Evolutionary conservation across 2,329 filamentous ascomycete genomes (phyloP), one percentile per base, ranked within the genome.

Genomic region (Lomentospora prolificans): DNA sequence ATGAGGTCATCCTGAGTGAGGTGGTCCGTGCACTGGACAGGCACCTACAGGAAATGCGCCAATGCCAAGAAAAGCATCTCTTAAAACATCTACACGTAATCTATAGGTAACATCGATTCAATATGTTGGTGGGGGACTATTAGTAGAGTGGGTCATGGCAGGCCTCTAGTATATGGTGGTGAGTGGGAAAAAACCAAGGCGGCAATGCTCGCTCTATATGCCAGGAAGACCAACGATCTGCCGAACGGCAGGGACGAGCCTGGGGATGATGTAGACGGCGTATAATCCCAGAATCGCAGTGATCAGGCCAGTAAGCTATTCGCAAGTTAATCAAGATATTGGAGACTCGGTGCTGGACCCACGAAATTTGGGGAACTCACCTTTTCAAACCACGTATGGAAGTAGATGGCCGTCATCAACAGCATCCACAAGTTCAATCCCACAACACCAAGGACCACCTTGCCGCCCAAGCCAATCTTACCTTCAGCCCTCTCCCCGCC

Each of bases 361-460:
- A 55, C n/a, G n/a, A 19, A 27, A 4, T 36, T 19, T 53, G 41
- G 22, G 25, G 4, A 28, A 67, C 77, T 65, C 64, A 88, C 86
- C 86, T 97, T 99, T 75, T 99, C 94, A 64, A 95, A 85, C 91
- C 92, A 97, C 0, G 94, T 99, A 70, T 99, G 94, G 66, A 99
- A 99, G 77, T 92, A 99, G 39, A 95, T 91, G 2, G 91, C 91
- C 41, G 94, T 99, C 94, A 99, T 99, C 59, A 97, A 77, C 67
- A 99, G 71, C 94, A 99, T 99, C 89, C 94, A 97, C 75, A 85
- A 81, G 65, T 86, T 89, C 65, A 96, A 64, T 0, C 71, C 84
- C 17, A 87, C 79, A 25, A 96, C 82, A 0, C 66, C 77, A 24
- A 78, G 71, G 60, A 84, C 80, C 61, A 86, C 72, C 76, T 81